Conservation (phyloP, 169 alveolate species). For the Cryptosporidium sp. region DNA sequence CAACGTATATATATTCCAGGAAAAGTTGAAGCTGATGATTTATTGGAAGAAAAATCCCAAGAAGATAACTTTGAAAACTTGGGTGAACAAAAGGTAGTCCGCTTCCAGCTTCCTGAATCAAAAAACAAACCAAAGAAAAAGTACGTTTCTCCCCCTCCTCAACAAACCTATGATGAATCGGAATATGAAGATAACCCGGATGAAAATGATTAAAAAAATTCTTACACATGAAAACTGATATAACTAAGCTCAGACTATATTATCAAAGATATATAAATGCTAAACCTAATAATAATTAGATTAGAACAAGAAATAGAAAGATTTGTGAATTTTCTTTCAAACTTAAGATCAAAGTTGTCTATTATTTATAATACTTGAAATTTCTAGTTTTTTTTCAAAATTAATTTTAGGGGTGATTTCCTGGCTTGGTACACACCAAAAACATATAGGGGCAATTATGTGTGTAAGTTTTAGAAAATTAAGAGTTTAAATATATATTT, state of each 20-base stretch:
- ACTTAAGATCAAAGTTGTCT: neutral
- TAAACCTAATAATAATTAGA: no score
- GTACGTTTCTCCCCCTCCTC: constrained; percentile 70
- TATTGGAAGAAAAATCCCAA: neutral
- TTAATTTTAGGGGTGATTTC: neutral
- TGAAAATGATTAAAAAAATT: neutral
- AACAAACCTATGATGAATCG: neutral
- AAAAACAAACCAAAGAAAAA: constrained; percentile 3
- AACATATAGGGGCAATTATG: neutral
- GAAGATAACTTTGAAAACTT: neutral
- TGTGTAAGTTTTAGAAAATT: neutral
- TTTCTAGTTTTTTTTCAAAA: neutral
- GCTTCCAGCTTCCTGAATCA: constrained; percentile 26
- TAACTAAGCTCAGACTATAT: no score
- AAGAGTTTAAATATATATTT: neutral
- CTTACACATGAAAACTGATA: no score
- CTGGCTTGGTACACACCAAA: neutral
- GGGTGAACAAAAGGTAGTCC: neutral
- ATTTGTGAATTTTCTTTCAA: neutral
- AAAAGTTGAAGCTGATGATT: constrained; percentile 4
- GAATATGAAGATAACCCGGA: neutral
- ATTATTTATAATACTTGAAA: neutral
- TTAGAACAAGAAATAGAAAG: neutral
- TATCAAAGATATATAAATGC: neutral
- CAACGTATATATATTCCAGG: neutral